A percentile compares a stretch with the other conserved stretches of the same genome.
Evolutionary conservation across 1,284 basidiomycete genomes (phyloP).

Genomic region (Pascua guehoae): DNA sequence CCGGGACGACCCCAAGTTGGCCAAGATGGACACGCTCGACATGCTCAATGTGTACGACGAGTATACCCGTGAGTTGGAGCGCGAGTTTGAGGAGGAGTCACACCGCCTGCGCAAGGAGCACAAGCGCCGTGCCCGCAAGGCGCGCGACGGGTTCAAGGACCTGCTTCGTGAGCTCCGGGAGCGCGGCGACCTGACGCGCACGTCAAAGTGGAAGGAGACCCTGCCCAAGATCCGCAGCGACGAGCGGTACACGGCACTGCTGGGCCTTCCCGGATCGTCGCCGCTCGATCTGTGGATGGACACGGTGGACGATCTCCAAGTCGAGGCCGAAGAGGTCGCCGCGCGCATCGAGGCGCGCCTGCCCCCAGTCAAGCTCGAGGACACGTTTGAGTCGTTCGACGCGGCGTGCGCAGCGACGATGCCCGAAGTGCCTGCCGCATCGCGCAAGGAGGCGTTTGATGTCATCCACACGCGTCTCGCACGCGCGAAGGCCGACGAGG

Average conservation of each 20-base stretch:
- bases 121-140: slow-evolving; percentile 74
- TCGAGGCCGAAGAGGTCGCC: slow-evolving; percentile 74
- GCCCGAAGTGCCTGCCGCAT: slow-evolving; percentile 48
- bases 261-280: slow-evolving; percentile 87
- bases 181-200: slow-evolving; percentile 68
- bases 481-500: slow-evolving; percentile 74
- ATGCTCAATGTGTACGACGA: slow-evolving; percentile 88
- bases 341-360: slow-evolving; percentile 53
- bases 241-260: slow-evolving; percentile 73
- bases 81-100: slow-evolving; percentile 80
- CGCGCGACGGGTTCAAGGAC: slow-evolving; percentile 79
- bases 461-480: slow-evolving; percentile 65
- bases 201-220: slow-evolving; percentile 85
- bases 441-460: slow-evolving; percentile 59
- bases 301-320: slow-evolving; percentile 77
- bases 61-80: slow-evolving; percentile 77
- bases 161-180: slow-evolving; percentile 68
- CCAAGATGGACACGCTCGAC: slow-evolving; percentile 77
- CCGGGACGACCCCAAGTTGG: slow-evolving; percentile 67
- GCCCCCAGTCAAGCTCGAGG: slow-evolving; percentile 49
- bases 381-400: slow-evolving; percentile 55
- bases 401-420: slow-evolving; percentile 47
- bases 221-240: slow-evolving; percentile 74
- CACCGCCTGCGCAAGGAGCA: slow-evolving; percentile 75
- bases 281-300: slow-evolving; percentile 98